Conservation (phyloP, 768 basidiomycete genomes). For the Boletus coccyginus region DNA sequence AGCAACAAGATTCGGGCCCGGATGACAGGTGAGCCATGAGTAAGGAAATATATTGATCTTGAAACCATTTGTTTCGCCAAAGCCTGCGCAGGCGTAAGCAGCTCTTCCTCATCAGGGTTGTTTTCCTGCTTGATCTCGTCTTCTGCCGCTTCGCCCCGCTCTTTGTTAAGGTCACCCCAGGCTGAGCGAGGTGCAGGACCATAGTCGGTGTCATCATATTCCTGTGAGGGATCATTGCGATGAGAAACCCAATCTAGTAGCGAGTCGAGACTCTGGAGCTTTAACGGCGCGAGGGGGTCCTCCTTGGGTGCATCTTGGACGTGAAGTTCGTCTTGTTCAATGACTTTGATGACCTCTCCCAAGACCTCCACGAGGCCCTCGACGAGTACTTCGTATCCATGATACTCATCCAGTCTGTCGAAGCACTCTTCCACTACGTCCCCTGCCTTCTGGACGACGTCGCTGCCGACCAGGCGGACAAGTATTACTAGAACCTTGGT, state of each 20-base stretch:
- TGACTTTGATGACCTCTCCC: conserved; percentile 76
- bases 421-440: conserved; percentile 98
- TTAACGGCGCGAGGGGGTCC: conserved; percentile 20
- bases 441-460: conserved; percentile 84
- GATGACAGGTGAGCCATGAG: conserved; percentile 83
- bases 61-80: conserved; percentile 84
- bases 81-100: conserved; percentile 67
- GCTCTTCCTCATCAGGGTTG: conserved; percentile 40
- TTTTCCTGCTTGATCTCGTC: conserved; percentile 12
- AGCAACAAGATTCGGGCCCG: conserved; percentile 80
- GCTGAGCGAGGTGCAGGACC: conserved; percentile 57
- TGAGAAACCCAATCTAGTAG: conserved; percentile 68
- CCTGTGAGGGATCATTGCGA: conserved; percentile 35
- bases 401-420: conserved; percentile 92
- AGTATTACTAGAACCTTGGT: conserved; percentile 85
- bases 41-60: conserved; percentile 86
- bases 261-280: conserved; percentile 38
- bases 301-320: conserved; percentile 20
- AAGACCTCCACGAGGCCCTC: conserved; percentile 88
- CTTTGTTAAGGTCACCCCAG: conserved; percentile 45
- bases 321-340: conserved; percentile 53
- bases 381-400: conserved; percentile 85
- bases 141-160: conserved; percentile 24
- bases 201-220: conserved; percentile 47
- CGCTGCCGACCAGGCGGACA: conserved; percentile 81